phyloP scores from a whole-genome alignment of 2,329 filamentous ascomycete genomes.

The Colletotrichum costaricense region DNA sequence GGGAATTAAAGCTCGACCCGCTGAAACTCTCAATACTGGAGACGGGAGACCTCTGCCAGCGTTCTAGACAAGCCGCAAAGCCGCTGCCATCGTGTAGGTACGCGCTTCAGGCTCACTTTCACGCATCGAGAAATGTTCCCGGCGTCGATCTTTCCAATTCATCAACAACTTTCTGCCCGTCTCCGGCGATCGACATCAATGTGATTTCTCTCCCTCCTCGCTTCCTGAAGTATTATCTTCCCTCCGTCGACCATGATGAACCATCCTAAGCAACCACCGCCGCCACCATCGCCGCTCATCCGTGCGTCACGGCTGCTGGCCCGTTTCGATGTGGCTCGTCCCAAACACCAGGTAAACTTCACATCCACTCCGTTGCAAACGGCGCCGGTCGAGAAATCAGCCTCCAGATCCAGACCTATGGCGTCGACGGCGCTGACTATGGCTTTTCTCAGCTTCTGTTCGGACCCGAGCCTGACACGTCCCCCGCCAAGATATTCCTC shows the following conservation, averaged over 20 bases:
- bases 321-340: constrained; percentile 18
- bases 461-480: background rate
- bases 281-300: background rate
- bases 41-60: background rate
- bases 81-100: background rate
- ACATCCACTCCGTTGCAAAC: constrained; percentile 21
- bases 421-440: constrained; percentile 7
- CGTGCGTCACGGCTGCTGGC: constrained; percentile 22
- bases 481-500: background rate
- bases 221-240: background rate
- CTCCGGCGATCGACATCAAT: constrained; percentile 9
- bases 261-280: background rate
- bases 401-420: background rate
- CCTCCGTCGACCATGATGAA: background rate
- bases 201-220: background rate
- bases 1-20: constrained; percentile 6
- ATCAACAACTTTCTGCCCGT: constrained; percentile 8
- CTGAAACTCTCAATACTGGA: background rate
- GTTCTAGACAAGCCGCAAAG: background rate
- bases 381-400: constrained; percentile 5
- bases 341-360: constrained; percentile 1
- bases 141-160: constrained; percentile 2
- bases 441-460: constrained; percentile 1
- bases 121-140: constrained; percentile 26
- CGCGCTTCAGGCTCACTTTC: background rate